Evolutionary conservation across 495 filamentous ascomycete species (phyloP).

Genomic region (Penicillium herquei): DNA sequence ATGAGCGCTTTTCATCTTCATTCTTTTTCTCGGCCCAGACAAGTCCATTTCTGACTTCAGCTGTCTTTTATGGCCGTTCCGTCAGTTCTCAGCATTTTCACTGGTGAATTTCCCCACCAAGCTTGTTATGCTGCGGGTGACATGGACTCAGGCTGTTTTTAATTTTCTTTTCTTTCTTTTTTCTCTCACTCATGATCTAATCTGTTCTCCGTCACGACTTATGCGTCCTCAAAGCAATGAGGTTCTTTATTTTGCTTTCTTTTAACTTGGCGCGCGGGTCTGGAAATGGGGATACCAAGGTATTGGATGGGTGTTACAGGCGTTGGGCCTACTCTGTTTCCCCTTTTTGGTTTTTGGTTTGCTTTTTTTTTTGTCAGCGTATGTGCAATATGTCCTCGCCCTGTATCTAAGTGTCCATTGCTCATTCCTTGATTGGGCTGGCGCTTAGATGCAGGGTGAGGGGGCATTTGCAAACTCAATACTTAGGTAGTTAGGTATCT

Average conservation of each 20-base stretch:
- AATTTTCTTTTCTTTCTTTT: conserved; percentile 1
- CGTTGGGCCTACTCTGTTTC: conserved; percentile 1
- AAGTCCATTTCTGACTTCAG: background rate
- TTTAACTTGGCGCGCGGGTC: conserved; percentile 8
- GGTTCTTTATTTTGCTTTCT: background rate
- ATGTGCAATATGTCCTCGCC: background rate
- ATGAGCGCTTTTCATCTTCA: background rate
- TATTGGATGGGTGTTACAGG: background rate
- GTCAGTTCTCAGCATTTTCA: background rate
- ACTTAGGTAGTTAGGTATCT: too few species aligned
- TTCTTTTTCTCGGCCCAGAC: background rate
- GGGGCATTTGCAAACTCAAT: too few species aligned
- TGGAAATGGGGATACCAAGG: conserved; percentile 15
- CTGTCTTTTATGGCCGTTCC: background rate
- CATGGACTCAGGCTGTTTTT: background rate
- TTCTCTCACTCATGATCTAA: conserved; percentile 16
- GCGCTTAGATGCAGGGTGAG: too few species aligned
- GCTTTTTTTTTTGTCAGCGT: background rate
- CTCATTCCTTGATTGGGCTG: too few species aligned
- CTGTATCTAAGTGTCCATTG: too few species aligned
- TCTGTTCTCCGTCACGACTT: conserved; percentile 7
- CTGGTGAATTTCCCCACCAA: background rate
- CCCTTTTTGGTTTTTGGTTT: background rate
- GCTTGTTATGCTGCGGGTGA: background rate
- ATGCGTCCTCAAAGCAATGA: conserved; percentile 11